Base-by-base conservation (phyloP, 306 rosid species). In the Lupinus albus region DNA sequence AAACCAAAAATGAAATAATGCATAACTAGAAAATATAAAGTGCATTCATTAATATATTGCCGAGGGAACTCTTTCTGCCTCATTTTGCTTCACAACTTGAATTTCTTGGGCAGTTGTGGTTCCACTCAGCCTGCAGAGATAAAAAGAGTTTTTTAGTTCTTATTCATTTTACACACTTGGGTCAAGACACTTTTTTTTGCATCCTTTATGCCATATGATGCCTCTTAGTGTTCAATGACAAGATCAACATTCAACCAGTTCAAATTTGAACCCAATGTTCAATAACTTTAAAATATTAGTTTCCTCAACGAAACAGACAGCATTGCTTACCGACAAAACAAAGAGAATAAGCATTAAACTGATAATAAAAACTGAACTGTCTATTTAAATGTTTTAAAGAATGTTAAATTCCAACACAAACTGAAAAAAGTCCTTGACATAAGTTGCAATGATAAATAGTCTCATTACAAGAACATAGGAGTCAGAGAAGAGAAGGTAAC, bases 81-180 rank as follows among this genome's bases (percentile, higher is more conserved):
- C 74, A 54, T 28, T 58, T 38, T 51, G 47, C 62, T 58, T 60
- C 11, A 58, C 57, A 70, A 3, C 30, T 25, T 25, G 48, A 63
- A 64, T 39, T 68, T 38, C 82, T 17, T 50, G 52, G 55, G 51
- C 42, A 21, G 25, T 63, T 47, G 45, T 15, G 45, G 52, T 53
- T 56, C 59, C 60, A 64, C 8, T 65, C 57, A 77, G 45, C 77
- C 85, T 81, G 82, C 61, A 0, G 61, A 70, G 41, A 70, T 54
- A 30, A 52, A 17, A 59, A 7, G 8, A 36, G 7, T 58, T 38
- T 38, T 18, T 58, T 48, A 58, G 33, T 21, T 61, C 60, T 68
- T 25, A 68, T 35, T 71, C 58, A 17, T 70, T 41, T 36, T 17
- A 14, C 68, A 65, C 41, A 18, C 9, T 59, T 35, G 4, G 44